Evolutionary conservation across 83 land plant species (phyloP).

Genomic region (Isoetes engelmannii): DNA sequence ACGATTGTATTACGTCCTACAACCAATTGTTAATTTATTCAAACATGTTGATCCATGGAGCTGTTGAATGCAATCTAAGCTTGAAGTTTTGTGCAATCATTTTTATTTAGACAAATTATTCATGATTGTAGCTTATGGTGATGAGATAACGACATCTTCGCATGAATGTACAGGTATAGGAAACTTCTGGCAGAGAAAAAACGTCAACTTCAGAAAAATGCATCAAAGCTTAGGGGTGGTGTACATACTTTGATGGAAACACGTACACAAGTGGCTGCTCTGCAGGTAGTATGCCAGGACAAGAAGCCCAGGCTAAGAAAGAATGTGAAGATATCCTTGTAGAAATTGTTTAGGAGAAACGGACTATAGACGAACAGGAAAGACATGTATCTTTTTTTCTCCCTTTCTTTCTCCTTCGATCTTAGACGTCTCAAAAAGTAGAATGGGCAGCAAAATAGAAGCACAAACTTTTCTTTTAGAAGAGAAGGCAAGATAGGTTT

Average conservation of each 20-base stretch:
- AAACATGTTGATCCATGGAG: no score
- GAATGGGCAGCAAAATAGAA: no score
- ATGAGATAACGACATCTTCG: no score
- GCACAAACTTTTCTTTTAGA: no score
- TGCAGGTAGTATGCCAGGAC: slow-evolving; percentile 36
- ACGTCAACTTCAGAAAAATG: slow-evolving; percentile 20
- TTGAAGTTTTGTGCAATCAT: no score
- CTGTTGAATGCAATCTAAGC: no score
- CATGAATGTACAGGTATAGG: slow-evolving; percentile 17
- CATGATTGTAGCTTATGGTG: no score
- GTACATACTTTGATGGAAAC: slow-evolving; percentile 28
- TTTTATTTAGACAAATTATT: no score
- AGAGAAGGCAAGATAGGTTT: no score
- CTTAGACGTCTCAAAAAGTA: no score
- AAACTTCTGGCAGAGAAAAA: slow-evolving; percentile 26
- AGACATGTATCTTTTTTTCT: slow-evolving; percentile 12
- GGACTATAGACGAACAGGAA: slow-evolving; percentile 33
- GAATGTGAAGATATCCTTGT: slow-evolving; percentile 39
- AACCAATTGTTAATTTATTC: no score
- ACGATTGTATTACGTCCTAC: no score
- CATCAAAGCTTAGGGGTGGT: slow-evolving; percentile 28
- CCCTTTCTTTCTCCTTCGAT: not conserved
- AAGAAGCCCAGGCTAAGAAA: slow-evolving; percentile 32
- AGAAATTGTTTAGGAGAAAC: slow-evolving; percentile 32
- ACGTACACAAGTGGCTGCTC: slow-evolving; percentile 24